phyloP scores from a whole-genome alignment of 2,329 filamentous ascomycete genomes.

The Phaeosphaeria sp. region DNA sequence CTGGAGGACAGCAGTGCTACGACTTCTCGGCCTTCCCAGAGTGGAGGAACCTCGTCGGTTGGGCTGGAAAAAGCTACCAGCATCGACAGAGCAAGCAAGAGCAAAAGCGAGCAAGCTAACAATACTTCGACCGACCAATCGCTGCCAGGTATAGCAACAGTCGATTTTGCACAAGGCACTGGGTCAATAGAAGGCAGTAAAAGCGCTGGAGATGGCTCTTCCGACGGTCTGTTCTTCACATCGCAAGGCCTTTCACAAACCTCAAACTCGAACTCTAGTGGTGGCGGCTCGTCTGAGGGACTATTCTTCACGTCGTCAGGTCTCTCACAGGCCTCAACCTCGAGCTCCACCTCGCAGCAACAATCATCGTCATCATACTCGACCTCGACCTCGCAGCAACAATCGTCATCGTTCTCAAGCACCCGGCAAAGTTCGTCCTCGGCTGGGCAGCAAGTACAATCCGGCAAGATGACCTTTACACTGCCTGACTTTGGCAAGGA shows the following conservation, averaged over 20 bases:
- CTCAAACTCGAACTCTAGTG: too few relatives aligned
- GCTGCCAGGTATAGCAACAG: not conserved
- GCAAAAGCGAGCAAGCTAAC: not conserved
- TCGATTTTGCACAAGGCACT: conserved; percentile 4
- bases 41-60: conserved; percentile 3
- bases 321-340: too few relatives aligned
- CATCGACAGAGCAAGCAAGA: not conserved
- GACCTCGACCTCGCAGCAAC: not conserved
- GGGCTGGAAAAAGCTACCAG: not conserved
- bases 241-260: not conserved
- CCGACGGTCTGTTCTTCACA: conserved; percentile 1
- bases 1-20: conserved; percentile 5
- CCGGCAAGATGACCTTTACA: conserved; percentile 25
- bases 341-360: not conserved
- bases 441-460: conserved; percentile 13
- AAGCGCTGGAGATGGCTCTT: not conserved
- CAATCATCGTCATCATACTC: not conserved
- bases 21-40: not conserved
- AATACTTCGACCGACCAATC: not conserved
- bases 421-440: conserved; percentile 1
- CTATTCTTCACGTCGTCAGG: conserved; percentile 1
- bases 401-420: conserved; percentile 1
- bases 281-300: not conserved
- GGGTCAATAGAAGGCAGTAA: not conserved
- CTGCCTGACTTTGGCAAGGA: conserved; percentile 25